Evolutionary conservation across 345 rosid species (phyloP).

Genomic region (Aegle marmelos): DNA sequence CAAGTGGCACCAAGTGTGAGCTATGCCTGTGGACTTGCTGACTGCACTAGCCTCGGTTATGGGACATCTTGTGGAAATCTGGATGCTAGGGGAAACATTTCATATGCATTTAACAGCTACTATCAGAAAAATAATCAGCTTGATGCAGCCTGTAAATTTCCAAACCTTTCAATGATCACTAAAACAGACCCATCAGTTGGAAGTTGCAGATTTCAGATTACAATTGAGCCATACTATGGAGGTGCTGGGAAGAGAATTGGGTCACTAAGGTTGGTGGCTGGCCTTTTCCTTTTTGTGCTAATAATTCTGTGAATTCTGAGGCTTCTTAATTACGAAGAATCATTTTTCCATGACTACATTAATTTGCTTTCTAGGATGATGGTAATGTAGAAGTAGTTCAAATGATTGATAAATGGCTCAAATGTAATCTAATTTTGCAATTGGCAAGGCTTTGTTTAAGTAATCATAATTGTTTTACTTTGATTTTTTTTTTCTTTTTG

Average conservation of each 20-base stretch:
- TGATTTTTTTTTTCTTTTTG: not conserved
- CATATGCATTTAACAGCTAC: conserved; percentile 89
- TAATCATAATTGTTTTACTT: not conserved
- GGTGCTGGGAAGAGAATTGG: conserved; percentile 25
- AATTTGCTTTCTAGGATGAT: conserved; percentile 14
- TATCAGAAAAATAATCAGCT: conserved; percentile 76
- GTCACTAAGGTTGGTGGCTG: conserved; percentile 19
- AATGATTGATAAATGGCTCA: not conserved
- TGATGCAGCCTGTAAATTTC: conserved; percentile 74
- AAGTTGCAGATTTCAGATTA: conserved; percentile 56
- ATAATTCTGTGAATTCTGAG: conserved; percentile 22
- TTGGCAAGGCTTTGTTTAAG: not conserved
- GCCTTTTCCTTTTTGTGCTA: conserved; percentile 31
- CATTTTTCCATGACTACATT: conserved; percentile 16
- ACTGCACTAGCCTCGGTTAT: conserved; percentile 85
- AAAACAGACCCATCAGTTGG: conserved; percentile 56
- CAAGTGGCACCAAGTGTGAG: conserved; percentile 62
- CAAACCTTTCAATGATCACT: conserved; percentile 56
- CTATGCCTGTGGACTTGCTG: conserved; percentile 75
- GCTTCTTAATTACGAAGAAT: conserved; percentile 11
- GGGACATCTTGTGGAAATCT: conserved; percentile 77
- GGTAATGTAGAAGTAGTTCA: conserved; percentile 6
- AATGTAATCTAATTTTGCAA: conserved; percentile 7
- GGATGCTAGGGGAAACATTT: conserved; percentile 60
- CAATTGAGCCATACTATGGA: conserved; percentile 77